phyloP scores from a whole-genome alignment of 768 basidiomycete species.

The Leccinum subtestaceum region DNA sequence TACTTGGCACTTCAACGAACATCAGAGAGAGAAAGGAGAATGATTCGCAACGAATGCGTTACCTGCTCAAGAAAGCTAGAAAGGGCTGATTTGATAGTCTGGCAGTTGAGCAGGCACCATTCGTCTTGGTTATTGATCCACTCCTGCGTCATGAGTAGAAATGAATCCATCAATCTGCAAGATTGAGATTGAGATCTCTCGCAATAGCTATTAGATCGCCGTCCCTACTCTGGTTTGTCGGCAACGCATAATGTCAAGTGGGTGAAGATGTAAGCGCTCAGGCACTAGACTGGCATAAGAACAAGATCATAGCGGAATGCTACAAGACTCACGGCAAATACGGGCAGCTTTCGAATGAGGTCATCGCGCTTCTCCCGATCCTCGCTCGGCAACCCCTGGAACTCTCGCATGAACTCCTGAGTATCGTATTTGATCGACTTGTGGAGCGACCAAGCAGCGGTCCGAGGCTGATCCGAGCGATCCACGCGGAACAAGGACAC shows the following conservation, averaged over 20 bases:
- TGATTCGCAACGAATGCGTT: neutral
- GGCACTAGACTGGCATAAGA: constrained; percentile 12
- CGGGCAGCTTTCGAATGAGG: constrained; percentile 17
- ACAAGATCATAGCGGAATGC: neutral
- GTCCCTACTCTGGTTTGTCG: constrained; percentile 16
- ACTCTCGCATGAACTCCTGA: constrained; percentile 17
- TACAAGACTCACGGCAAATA: constrained; percentile 20
- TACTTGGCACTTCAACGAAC: constrained; percentile 14
- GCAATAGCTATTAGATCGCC: neutral
- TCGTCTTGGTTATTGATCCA: constrained; percentile 20
- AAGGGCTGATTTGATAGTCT: constrained; percentile 16
- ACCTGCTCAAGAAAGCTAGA: constrained; percentile 14
- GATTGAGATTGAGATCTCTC: neutral
- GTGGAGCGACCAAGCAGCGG: constrained; percentile 16
- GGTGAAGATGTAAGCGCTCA: constrained; percentile 24
- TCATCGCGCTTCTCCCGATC: constrained; percentile 19
- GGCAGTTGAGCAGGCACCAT: constrained; percentile 27
- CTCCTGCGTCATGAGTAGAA: constrained; percentile 13
- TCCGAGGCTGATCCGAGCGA: constrained; percentile 25
- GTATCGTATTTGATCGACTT: constrained; percentile 23
- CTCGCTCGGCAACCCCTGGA: constrained; percentile 8
- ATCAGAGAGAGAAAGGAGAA: neutral
- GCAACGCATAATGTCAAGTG: constrained; percentile 25
- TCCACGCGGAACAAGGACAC: constrained; percentile 23
- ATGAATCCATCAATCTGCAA: constrained; percentile 18